A percentile compares a stretch with the other conserved stretches of the same genome.
Conservation (phyloP, 2,329 filamentous ascomycete genomes). For the Nigrospora oryzae region DNA sequence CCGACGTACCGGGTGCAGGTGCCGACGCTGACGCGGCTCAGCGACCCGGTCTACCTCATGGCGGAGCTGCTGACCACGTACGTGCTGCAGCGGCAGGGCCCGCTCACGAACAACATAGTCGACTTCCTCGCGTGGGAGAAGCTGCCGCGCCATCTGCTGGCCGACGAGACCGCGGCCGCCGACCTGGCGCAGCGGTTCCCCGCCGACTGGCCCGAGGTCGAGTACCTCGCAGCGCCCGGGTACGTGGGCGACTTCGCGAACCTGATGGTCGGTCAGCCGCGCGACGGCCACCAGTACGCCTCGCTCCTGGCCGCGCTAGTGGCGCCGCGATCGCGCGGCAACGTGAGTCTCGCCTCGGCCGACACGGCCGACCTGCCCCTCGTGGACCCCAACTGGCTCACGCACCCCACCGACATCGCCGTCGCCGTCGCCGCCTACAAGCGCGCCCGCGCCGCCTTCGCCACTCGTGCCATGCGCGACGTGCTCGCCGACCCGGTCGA, state of each 20-base stretch:
- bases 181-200: constrained; percentile 10
- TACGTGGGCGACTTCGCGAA: constrained; percentile 7
- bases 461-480: constrained; percentile 1
- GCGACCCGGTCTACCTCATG: constrained; percentile 4
- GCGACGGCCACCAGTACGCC: constrained; percentile 6
- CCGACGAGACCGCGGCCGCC: background rate
- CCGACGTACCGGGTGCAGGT: constrained; percentile 8
- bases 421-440: constrained; percentile 32
- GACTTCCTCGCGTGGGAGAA: constrained; percentile 18
- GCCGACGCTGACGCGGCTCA: constrained; percentile 3
- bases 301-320: constrained; percentile 25
- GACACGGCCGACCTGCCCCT: constrained; percentile 9
- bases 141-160: constrained; percentile 12
- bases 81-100: background rate
- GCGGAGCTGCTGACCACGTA: background rate
- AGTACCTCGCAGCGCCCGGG: constrained; percentile 6
- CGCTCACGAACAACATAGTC: background rate
- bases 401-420: constrained; percentile 30
- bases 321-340: constrained; percentile 10
- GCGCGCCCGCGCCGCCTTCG: constrained; percentile 26
- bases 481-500: constrained; percentile 2
- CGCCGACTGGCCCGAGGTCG: constrained; percentile 15
- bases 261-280: constrained; percentile 2
- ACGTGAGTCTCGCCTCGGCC: constrained; percentile 6
- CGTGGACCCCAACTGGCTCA: constrained; percentile 38